Evolutionary conservation across 163 green algal species (phyloP).

Genomic region (Prototheca wickerhamii): DNA sequence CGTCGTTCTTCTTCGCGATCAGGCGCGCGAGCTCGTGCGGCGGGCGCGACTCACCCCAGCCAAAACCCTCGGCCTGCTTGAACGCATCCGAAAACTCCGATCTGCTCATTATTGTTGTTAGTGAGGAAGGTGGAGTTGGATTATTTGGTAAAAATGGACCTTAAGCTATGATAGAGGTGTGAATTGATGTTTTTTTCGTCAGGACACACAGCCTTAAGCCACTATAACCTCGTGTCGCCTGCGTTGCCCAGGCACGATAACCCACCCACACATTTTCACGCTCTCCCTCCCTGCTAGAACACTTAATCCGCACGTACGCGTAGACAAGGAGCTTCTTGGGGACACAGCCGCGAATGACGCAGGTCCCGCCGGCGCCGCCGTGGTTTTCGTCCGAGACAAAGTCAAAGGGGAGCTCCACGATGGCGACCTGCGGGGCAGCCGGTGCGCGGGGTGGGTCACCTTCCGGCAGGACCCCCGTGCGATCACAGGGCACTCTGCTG

Average conservation of each 20-base stretch:
- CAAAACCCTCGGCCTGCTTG: conserved; percentile 79
- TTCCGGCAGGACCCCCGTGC: too few species aligned
- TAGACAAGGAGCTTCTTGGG: conserved; percentile 98
- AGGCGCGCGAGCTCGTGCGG: background rate
- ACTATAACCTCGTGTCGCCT: too few species aligned
- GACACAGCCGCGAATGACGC: conserved; percentile 93
- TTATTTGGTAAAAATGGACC: too few species aligned
- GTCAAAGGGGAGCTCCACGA: conserved; percentile 85
- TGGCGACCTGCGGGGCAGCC: conserved; percentile 49
- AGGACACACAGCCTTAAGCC: too few species aligned
- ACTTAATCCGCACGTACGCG: conserved; percentile 27
- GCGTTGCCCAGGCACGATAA: too few species aligned
- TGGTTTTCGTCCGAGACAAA: conserved; percentile 64
- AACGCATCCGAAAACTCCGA: conserved; percentile 80
- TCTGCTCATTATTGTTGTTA: too few species aligned
- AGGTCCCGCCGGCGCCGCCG: conserved; percentile 89
- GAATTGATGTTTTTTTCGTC: too few species aligned
- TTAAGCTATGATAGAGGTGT: too few species aligned
- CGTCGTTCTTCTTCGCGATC: conserved; percentile 43
- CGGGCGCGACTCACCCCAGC: conserved; percentile 45
- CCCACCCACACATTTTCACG: background rate
- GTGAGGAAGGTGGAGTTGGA: too few species aligned
- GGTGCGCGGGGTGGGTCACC: too few species aligned
- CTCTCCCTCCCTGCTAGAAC: background rate
- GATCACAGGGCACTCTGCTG: too few species aligned